Base-by-base conservation (phyloP, 805 yeast genomes). In the Lipomyces anomalus region DNA sequence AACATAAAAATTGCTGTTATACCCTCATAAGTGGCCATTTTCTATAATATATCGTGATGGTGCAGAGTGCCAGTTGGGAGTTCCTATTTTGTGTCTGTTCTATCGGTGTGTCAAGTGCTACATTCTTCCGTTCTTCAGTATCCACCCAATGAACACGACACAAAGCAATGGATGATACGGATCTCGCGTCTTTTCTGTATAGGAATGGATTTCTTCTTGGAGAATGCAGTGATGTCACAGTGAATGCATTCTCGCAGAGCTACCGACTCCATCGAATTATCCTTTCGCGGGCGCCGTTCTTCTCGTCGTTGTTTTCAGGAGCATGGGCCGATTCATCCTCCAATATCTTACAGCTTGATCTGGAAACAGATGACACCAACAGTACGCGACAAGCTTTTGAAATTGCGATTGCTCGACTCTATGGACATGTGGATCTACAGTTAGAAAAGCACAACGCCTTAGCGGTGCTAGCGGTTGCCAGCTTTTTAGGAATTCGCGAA, bases 391-490 rank as follows among this genome's bases (percentile, higher is more conserved):
- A 68, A 18, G 68, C 77, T 3, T 75, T 77, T 57, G 79, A 75
- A 38, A 56, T 71, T 20, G 76, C 75, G 0, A 55, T 77, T 2
- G 68, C 70, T 1, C 52, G 72, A 34, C 59, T 76, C 9, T 76
- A 76, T 52, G 80, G 80, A 1, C 68, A 67, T 0, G 38, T 56
- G 3, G 66, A 68, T 40, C 38, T 56, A 3, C 56, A 57, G 18
- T 59, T 61, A 13, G 74, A 70, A 40, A 60, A 56, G 18, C 48
- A 59, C 21, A 61, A 66, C n/a, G 65, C 76, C 1, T 60, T 65
- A 42, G 65, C 65, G 16, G 63, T 75, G 68, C 66, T 76, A 43
- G 75, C 76, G 1, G 61, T 72, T 13, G 78, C 79, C 0, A 76
- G 71, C 48, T 76, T 70, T 50, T 57, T 76, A 33, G 77, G 69